A percentile compares a stretch with the other conserved stretches of the same genome.
These are phyloP conservation scores for Boletellus deceptivus DNA, from an alignment of 1,284 basidiomycete genomes.

Conservation along the genomic window DNA sequence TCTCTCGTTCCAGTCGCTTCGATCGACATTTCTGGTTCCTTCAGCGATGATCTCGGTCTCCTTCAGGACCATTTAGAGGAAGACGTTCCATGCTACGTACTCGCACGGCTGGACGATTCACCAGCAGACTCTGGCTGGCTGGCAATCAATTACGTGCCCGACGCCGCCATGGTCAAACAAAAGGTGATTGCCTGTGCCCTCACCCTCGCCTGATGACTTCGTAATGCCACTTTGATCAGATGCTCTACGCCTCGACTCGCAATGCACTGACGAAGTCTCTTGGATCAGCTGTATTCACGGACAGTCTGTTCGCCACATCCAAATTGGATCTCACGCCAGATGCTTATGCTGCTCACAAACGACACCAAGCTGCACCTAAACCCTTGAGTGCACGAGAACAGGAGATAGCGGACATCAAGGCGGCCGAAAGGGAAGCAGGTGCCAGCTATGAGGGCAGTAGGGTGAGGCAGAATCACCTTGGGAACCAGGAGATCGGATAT, in stretches of 20 bases:
- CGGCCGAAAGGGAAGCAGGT: conserved; percentile 62
- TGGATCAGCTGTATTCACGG: conserved; percentile 74
- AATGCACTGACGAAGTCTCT: conserved; percentile 71
- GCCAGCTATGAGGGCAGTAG: conserved; percentile 56
- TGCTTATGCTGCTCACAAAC: conserved; percentile 73
- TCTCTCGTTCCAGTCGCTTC: conserved; percentile 58
- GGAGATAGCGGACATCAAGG: conserved; percentile 73
- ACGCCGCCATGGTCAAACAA: conserved; percentile 69
- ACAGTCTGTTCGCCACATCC: conserved; percentile 79
- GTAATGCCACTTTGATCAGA: conserved; percentile 47
- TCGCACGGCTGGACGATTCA: conserved; percentile 60
- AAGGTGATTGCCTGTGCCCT: conserved; percentile 49
- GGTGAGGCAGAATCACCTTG: conserved; percentile 54
- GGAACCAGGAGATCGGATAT: conserved; percentile 53
- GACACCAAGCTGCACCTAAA: conserved; percentile 71
- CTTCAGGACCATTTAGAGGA: conserved; percentile 60
- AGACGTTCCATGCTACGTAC: conserved; percentile 67
- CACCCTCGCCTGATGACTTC: not conserved
- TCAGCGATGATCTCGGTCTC: conserved; percentile 57
- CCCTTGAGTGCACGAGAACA: conserved; percentile 80
- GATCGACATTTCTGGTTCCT: conserved; percentile 45
- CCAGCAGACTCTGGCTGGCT: conserved; percentile 57
- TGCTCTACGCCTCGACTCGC: conserved; percentile 89
- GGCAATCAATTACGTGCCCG: conserved; percentile 73
- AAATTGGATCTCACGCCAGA: conserved; percentile 64